Conservation (phyloP, 176 grass and related monocot genomes). For the Puccinellia tenuiflora region DNA sequence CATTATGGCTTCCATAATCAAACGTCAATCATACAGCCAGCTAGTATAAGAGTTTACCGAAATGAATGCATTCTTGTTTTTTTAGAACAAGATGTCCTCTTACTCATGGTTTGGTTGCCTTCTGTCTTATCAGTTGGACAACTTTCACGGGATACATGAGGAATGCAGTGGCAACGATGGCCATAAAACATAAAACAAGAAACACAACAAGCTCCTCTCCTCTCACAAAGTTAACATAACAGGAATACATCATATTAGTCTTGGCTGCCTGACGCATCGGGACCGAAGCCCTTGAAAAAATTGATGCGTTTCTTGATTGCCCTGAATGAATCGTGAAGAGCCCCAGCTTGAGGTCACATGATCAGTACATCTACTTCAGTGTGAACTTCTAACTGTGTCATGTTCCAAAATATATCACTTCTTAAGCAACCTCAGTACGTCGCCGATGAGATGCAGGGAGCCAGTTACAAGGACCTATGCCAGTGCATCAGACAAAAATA, state of each 20-base stretch:
- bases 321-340: neutral
- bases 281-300: neutral
- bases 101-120: neutral
- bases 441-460: constrained; percentile 71
- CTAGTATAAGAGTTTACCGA: no score
- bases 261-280: neutral
- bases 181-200: neutral
- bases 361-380: neutral
- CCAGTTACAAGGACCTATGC: constrained; percentile 66
- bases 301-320: neutral
- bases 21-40: no score
- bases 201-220: neutral
- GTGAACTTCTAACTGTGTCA: neutral
- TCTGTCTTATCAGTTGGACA: neutral
- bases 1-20: no score
- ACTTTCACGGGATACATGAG: neutral
- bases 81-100: neutral
- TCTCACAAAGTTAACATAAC: neutral
- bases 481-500: constrained; percentile 13
- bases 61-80: no score
- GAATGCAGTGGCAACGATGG: neutral
- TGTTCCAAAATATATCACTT: constrained; percentile 31
- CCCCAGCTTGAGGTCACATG: neutral
- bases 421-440: constrained; percentile 60
- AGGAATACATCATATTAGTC: neutral